Evolutionary conservation across 257 asterid genomes (phyloP).

Genomic region (Orobanche coerulescens): DNA sequence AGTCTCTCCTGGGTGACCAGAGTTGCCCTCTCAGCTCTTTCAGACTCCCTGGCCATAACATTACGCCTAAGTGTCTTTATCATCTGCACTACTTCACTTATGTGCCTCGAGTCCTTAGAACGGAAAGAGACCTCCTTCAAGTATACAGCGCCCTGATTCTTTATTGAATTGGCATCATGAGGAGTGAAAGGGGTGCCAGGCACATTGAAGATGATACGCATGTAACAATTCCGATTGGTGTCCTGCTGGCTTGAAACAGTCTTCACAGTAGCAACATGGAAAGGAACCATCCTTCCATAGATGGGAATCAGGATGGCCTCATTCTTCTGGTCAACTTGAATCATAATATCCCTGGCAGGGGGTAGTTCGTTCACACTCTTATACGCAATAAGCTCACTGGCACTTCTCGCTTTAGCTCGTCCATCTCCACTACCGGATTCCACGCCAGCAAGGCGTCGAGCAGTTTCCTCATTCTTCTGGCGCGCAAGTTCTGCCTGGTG

Average conservation of each 20-base stretch:
- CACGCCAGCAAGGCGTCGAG: constrained; percentile 57
- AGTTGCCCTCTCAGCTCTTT: constrained; percentile 75
- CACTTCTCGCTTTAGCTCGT: constrained; percentile 26
- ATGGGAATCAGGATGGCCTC: constrained; percentile 66
- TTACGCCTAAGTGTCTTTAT: constrained; percentile 53
- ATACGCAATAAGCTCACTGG: constrained; percentile 53
- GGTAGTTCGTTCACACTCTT: constrained; percentile 60
- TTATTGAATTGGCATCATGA: constrained; percentile 45
- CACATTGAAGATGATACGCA: constrained; percentile 58
- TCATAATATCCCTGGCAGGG: constrained; percentile 52
- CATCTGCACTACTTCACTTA: constrained; percentile 58
- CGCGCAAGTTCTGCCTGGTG: constrained; percentile 81
- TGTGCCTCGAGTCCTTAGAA: constrained; percentile 69
- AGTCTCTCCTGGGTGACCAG: constrained; percentile 65
- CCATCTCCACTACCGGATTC: constrained; percentile 37
- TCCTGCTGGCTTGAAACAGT: constrained; percentile 69
- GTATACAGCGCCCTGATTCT: constrained; percentile 47
- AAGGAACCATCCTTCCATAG: constrained; percentile 63
- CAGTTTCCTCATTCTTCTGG: constrained; percentile 69
- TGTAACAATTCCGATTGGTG: constrained; percentile 50
- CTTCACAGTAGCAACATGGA: constrained; percentile 61
- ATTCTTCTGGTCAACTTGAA: constrained; percentile 63
- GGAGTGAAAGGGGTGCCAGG: constrained; percentile 72
- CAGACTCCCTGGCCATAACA: constrained; percentile 69
- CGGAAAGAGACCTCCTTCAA: constrained; percentile 61